These are phyloP conservation scores for Myriosclerotinia duriaeana DNA, from an alignment of 2,329 filamentous ascomycete species.

Conservation along the genomic window DNA sequence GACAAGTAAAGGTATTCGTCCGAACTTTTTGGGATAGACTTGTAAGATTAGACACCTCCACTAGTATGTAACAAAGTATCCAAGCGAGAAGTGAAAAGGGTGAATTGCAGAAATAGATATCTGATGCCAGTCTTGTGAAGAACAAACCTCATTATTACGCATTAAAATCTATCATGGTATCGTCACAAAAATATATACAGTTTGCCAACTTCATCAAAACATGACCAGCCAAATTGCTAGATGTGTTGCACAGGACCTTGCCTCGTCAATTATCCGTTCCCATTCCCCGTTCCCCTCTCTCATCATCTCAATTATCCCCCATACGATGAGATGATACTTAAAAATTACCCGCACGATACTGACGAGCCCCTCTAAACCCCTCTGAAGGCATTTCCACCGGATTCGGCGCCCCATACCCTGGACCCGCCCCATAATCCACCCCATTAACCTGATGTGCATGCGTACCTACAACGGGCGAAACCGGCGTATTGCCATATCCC, in stretches of 20 bases:
- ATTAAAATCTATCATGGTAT: constrained; percentile 17
- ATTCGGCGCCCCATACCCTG: neutral
- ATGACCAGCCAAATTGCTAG: neutral
- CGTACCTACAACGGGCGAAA: constrained; percentile 4
- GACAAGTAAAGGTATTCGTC: no score
- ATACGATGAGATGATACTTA: neutral
- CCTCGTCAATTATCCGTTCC: neutral
- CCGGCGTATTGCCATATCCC: constrained; percentile 2
- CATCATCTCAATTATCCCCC: neutral
- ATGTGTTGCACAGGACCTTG: neutral
- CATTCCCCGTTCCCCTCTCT: neutral
- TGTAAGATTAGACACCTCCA: no score
- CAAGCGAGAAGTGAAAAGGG: neutral
- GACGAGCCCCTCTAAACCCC: neutral
- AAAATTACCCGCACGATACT: constrained; percentile 2
- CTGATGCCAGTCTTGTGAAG: neutral
- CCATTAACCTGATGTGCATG: constrained; percentile 10
- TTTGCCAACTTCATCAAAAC: neutral
- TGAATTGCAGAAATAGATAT: neutral
- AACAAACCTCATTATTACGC: neutral
- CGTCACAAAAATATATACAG: neutral
- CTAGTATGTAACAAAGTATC: neutral
- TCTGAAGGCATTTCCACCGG: constrained; percentile 4
- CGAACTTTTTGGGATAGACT: no score
- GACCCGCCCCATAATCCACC: neutral